Base-by-base conservation (phyloP, 2,329 filamentous ascomycete species). In the Furcasterigmium furcatum region DNA sequence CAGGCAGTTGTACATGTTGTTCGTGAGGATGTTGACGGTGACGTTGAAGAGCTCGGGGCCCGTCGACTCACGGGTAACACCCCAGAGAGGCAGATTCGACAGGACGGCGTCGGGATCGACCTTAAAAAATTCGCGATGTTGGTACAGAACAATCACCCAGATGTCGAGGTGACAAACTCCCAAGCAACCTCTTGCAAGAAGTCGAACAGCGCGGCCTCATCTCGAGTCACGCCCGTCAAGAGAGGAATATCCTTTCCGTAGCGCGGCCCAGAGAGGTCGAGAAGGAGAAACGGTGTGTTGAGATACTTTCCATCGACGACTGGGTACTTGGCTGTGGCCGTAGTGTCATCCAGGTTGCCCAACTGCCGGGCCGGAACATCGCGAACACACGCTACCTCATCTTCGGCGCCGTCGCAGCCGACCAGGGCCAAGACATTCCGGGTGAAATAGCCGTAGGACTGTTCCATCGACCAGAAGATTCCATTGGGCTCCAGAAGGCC, bases 231-330 rank as follows among this genome's bases (percentile, higher is more conserved):
- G 6, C 40, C 40, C 19, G 40, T 42, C 29, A 42, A 8, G 19
- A 42, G 16, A 13, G 40, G 29, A 4, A 34, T 30, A 14, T 42
- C 20, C 19, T 14, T 42, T 7, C 27, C 40, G 19, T 22, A 42
- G 21, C 38, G 22, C 5, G 34, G 22, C 6, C 39, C 40, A 16
- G 40, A 42, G 3, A 27, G 27, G 9, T 42, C 40, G 5, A 42
- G 27, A 8, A 13, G 16, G 6, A 42, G 29, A 27, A 24, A 32
- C 1, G 27, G 27, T 10, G 19, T 20, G 19, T 58, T 65, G 48
- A 83, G 71, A 46, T 77, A 79, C 9, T 65, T 73, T 21, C 78
- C 79, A 48, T 84, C 80, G 41, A 82, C 73, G 7, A 84, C 79
- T 5, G 80, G 69, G 47, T 74, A 79, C 35, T 75, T 48, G 27